Evolutionary conservation across 306 rosid species (phyloP), one percentile per base, ranked within the genome.

Genomic region (Cucurbita argyrosperma): DNA sequence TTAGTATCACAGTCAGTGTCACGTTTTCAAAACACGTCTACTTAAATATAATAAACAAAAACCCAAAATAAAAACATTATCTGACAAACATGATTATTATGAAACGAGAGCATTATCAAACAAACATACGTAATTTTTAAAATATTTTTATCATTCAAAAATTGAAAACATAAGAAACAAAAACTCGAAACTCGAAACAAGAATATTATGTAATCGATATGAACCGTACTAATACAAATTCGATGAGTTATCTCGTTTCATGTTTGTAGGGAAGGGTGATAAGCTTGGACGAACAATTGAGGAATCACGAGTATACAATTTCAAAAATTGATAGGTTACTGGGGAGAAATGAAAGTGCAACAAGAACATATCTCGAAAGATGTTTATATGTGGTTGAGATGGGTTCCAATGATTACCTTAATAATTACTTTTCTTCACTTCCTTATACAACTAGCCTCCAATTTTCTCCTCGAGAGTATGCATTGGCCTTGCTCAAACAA

Each of bases 321-420:
- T 51, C 76, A 0, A 62, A 80, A 15, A 78, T 85, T 1, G 30
- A 8, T 11, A 0, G 8, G 12, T 64, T 73, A 56, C 78, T 88
- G 1, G 62, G 84, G 65, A 64, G 16, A 19, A 5, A 11, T 13
- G 47, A 43, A 0, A 18, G 4, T 42, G 8, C 63, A 73, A 84
- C 82, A 0, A 16, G 21, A n/a, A 0, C 19, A 10, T 74, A 79
- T 71, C 82, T 91, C 8, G 80, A 76, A n/a, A 76, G 82, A 68
- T 87, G 97, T 62, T 53, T 91, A n/a, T 91, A 89, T 79, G 83
- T 76, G 53, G 79, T 86, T 47, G 86, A 59, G 13, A 52, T 78
- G 39, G 97, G 96, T 16, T 82, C 72, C 72, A 86, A 87, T 40
- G 97, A 91, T 77, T 91, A 86, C 83, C 6, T 87, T 12, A 89